Evolutionary conservation across 2,329 filamentous ascomycete genomes (phyloP), one percentile per base, ranked within the genome.

Genomic region (Lachnellula occidentalis): DNA sequence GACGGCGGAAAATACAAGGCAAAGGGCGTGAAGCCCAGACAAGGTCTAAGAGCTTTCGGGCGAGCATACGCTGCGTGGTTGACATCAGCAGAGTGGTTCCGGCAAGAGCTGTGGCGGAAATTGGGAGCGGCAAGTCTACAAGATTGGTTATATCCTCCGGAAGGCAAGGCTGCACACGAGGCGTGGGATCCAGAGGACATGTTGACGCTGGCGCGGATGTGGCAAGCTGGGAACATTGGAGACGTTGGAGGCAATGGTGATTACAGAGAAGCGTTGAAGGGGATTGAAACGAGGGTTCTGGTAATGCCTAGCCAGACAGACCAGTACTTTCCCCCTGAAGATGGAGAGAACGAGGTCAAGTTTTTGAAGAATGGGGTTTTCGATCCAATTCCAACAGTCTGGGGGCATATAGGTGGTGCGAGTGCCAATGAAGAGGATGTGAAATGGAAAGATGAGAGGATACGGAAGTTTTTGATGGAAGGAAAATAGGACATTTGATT

Each of bases 281-380:
- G 72, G 2, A 85, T 88, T 64, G 82, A 80, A 67, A 80, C 83
- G 0, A 84, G 79, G 58, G 78, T 80, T 0, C 65, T 88, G 56
- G 78, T 87, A 2, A 69, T 87, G 55, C 85, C 84, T 0, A 72
- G 73, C 24, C 77, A 79, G 64, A 87, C 83, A 0, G 85, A 88
- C 66, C 74, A 87, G 41, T 88, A 88, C 64, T 88, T 88, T 60
- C 77, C 81, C 6, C 64, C 57, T 53, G 65, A 65, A 42, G 69
- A 69, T 37, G 67, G 62, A n/a, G 65, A 70, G 56, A 63, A 56
- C n/a, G 71, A 73, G 61, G 53, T 67, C 2, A 53, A 56, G 17
- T 56, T 47, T 45, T 57, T 73, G 34, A 60, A 62, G 19, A 57
- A 64, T 21, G 70, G 63, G 2, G 61, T 53, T 3, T 61, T 72